A percentile compares a stretch with the other conserved stretches of the same genome.
These are phyloP conservation scores for Boletus subluridellus DNA, from an alignment of 1,284 basidiomycete species.

Conservation along the genomic window DNA sequence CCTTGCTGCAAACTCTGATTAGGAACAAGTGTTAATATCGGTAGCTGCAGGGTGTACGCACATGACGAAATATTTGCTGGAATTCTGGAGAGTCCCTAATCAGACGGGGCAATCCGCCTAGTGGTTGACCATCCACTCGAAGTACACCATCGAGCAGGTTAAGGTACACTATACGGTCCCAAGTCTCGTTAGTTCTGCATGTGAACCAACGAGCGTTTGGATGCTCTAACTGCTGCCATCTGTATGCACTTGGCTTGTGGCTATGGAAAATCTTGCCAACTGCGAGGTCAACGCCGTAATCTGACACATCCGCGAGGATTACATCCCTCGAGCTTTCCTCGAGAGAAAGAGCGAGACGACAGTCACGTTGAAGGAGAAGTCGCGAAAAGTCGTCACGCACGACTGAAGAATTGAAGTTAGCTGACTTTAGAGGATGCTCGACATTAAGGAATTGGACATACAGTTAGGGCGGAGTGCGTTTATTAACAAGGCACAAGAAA, in stretches of 20 bases:
- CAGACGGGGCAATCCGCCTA: no score
- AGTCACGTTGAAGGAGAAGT: slow-evolving; percentile 21
- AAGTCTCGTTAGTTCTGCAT: no score
- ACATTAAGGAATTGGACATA: neutral
- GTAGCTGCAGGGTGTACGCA: no score
- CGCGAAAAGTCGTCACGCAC: neutral
- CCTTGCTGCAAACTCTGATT: no score
- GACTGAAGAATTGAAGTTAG: slow-evolving; percentile 7
- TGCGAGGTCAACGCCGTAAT: slow-evolving; percentile 34
- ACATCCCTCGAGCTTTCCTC: slow-evolving; percentile 16
- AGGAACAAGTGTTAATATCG: no score
- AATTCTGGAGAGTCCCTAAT: no score
- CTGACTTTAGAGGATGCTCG: neutral
- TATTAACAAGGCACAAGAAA: slow-evolving; percentile 38
- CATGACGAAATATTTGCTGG: no score
- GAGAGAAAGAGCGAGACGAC: slow-evolving; percentile 26
- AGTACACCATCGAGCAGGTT: no score
- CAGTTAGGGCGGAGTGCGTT: neutral
- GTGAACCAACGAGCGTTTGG: no score
- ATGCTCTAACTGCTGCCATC: no score
- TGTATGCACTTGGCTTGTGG: neutral
- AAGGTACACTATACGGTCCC: no score
- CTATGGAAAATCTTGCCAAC: slow-evolving; percentile 33
- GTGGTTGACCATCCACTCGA: no score
- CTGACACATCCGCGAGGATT: slow-evolving; percentile 1